A percentile compares a stretch with the other conserved stretches of the same genome.
These are phyloP conservation scores for Phialocephala sp. DNA, from an alignment of 2,329 filamentous ascomycete species.

Conservation along the genomic window DNA sequence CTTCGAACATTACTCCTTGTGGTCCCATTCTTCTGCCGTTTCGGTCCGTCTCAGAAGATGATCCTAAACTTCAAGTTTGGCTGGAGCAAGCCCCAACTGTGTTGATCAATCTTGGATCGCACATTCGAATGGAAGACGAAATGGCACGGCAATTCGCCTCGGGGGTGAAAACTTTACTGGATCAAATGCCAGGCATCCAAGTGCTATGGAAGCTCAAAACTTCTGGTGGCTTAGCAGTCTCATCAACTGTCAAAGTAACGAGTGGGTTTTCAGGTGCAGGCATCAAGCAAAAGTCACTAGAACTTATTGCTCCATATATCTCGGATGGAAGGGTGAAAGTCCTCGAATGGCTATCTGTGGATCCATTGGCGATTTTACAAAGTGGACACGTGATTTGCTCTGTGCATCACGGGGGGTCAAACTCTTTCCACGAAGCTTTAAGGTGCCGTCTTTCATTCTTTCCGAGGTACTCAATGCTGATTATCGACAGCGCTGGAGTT, in stretches of 20 bases:
- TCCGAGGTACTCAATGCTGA: constrained; percentile 17
- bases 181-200: constrained; percentile 38
- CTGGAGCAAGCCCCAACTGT: constrained; percentile 50
- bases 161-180: constrained; percentile 46
- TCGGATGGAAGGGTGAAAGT: constrained; percentile 44
- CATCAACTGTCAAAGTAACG: constrained; percentile 8
- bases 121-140: constrained; percentile 25
- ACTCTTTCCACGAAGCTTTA: constrained; percentile 52
- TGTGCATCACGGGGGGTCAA: constrained; percentile 50
- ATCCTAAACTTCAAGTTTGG: constrained; percentile 52
- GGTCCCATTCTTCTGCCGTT: constrained; percentile 52
- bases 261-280: constrained; percentile 13
- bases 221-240: constrained; percentile 18
- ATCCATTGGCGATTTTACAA: constrained; percentile 47
- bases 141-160: constrained; percentile 48
- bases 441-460: constrained; percentile 40
- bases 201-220: constrained; percentile 47
- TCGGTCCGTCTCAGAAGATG: constrained; percentile 44
- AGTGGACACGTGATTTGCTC: constrained; percentile 45
- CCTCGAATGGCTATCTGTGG: constrained; percentile 48
- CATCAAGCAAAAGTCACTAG: constrained; percentile 19
- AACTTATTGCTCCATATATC: constrained; percentile 22
- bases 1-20: constrained; percentile 49
- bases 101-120: constrained; percentile 55
- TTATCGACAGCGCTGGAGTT: constrained; percentile 46